phyloP scores from a whole-genome alignment of 306 rosid species.

The Citrullus mucosospermus region DNA sequence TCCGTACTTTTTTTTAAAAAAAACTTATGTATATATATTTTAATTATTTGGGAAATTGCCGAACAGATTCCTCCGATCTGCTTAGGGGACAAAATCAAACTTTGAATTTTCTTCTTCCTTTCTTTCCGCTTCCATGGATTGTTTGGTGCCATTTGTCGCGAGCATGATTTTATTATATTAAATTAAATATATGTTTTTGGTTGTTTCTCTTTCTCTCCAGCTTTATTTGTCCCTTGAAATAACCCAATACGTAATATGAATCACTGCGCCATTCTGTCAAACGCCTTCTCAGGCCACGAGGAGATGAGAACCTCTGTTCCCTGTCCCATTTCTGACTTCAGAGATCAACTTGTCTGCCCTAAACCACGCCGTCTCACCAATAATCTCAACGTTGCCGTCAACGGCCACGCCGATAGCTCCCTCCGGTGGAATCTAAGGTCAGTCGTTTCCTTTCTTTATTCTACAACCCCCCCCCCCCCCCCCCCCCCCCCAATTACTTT shows the following conservation, averaged over 20 bases:
- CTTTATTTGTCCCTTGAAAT: constrained; percentile 4
- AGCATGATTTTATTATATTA: neutral
- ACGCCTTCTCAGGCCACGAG: constrained; percentile 52
- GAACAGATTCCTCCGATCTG: constrained; percentile 10
- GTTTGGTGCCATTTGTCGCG: constrained; percentile 7
- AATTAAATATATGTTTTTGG: neutral
- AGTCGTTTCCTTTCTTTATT: neutral
- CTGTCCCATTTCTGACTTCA: constrained; percentile 14
- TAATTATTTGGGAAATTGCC: neutral
- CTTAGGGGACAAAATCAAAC: neutral
- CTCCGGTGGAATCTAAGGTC: constrained; percentile 63
- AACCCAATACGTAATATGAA: constrained; percentile 37
- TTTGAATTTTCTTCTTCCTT: constrained; percentile 6
- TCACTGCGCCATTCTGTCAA: constrained; percentile 48
- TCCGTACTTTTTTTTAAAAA: neutral
- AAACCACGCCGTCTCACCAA: constrained; percentile 73
- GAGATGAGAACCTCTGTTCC: constrained; percentile 34
- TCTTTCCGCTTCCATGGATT: neutral
- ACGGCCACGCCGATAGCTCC: constrained; percentile 35
- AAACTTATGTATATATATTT: neutral
- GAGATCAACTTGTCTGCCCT: constrained; percentile 61
- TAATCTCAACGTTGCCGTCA: constrained; percentile 27
- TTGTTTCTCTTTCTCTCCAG: neutral
- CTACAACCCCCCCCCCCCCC: neutral
- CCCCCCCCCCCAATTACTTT: neutral